A percentile compares a stretch with the other conserved stretches of the same genome.
Evolutionary conservation across 1,284 basidiomycete genomes (phyloP).

Genomic region (Cryptococcus wingfieldii): DNA sequence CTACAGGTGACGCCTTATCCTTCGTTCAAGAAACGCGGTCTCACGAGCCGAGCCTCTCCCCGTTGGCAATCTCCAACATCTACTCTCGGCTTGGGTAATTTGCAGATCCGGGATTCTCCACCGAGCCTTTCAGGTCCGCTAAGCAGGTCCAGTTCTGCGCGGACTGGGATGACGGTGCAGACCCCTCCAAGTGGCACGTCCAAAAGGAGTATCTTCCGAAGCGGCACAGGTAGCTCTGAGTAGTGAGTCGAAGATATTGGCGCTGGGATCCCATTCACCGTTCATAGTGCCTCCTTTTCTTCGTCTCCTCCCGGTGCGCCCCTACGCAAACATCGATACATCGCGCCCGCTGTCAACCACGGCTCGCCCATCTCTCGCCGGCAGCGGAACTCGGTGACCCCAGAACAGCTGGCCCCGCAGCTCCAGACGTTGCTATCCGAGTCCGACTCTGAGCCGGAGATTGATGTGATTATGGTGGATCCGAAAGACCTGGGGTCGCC

Average conservation of each 20-base stretch:
- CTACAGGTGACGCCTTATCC: slow-evolving; percentile 4
- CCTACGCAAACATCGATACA: background rate
- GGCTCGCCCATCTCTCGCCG: background rate
- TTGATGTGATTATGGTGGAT: background rate
- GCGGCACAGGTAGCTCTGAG: background rate
- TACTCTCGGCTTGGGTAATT: background rate
- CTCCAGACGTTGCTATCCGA: background rate
- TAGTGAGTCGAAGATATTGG: background rate
- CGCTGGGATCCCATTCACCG: background rate
- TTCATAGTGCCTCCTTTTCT: background rate
- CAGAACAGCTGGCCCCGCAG: background rate
- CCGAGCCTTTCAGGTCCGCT: background rate
- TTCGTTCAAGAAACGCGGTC: background rate
- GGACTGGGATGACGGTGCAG: background rate
- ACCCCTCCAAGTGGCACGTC: background rate
- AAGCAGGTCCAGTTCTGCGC: background rate
- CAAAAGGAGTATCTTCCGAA: background rate
- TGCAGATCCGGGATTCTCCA: background rate
- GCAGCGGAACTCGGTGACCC: background rate
- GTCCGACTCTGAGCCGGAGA: background rate
- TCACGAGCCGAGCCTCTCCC: background rate
- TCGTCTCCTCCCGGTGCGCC: background rate
- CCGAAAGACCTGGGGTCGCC: background rate
- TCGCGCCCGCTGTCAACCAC: background rate
- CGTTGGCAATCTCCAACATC: background rate